Evolutionary conservation across 1,139 yeast species (phyloP), one percentile per base, ranked within the genome.

Genomic region (Hansenula lynferdii): DNA sequence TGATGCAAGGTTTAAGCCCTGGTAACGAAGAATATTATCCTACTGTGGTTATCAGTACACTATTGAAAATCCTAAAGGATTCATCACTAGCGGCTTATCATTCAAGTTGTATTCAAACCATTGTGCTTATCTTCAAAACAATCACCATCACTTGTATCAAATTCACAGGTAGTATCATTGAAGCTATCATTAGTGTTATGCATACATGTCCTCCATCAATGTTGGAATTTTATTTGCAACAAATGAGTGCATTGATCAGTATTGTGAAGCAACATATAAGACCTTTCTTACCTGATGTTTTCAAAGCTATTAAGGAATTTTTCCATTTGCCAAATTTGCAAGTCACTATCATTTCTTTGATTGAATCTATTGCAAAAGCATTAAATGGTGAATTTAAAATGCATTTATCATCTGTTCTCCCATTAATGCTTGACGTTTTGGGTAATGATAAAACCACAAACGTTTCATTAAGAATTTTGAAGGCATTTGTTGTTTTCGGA

Each of bases 1-100:
- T 94, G 38, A 87, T 92, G 89, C 85, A 84, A 55, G 97, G 97
- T 1, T 85, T 86, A 76, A 85, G 96, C 8, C 97, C 97, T 1
- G 82, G 95, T 0, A 79, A 83, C 42, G 97, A 90, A 42, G 97
- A 90, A 51, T 94, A 89, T 53, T 90, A 87, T 53, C 97, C 97
- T 4, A 89, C 97, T 0, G 97, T 94, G 18, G 97, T 94, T 1
- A 85, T 92, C 31, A 81, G 80, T 27, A 85, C 89, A 15, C 65
- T 94, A 45, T 76, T 90, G 80, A 84, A 81, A 43, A 81, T 92
- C 20, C 64, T 92, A 36, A 82, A 83, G 48, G 98, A 94, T 58
- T 79, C 85, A 1, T 86, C 97, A 0, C 69, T 92, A 42, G 80
- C 85, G 14, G 70, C 86, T 0, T 96, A 90, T 53, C 97, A 94